Evolutionary conservation across 306 rosid species (phyloP).

Genomic region (Quercus berberidifolia): DNA sequence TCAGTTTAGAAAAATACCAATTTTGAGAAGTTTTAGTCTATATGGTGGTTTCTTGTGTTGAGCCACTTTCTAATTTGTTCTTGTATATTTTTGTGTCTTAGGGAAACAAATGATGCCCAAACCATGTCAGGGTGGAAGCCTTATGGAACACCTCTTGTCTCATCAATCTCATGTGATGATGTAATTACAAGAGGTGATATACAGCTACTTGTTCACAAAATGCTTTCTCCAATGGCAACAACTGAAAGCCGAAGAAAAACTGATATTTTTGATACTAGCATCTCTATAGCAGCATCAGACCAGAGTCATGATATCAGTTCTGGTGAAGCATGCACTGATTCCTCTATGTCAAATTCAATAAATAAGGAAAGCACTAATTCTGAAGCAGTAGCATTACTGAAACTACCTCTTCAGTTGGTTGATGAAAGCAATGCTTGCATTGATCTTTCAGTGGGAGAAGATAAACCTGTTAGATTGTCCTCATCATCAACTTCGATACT

Average conservation of each 20-base stretch:
- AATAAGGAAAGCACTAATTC: conserved; percentile 45
- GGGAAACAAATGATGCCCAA: conserved; percentile 55
- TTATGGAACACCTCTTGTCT: conserved; percentile 76
- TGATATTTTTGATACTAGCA: conserved; percentile 45
- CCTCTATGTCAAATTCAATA: conserved; percentile 34
- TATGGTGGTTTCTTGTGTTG: not conserved
- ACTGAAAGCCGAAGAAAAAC: conserved; percentile 42
- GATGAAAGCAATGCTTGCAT: conserved; percentile 67
- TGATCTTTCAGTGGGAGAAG: conserved; percentile 79
- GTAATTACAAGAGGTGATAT: conserved; percentile 61
- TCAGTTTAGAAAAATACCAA: not conserved
- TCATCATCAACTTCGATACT: conserved; percentile 47
- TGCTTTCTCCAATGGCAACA: conserved; percentile 73
- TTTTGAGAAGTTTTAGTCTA: not conserved
- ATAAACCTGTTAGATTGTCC: conserved; percentile 56
- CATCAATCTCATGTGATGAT: conserved; percentile 64
- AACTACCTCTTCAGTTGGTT: conserved; percentile 73
- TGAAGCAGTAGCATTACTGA: conserved; percentile 31
- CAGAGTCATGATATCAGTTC: conserved; percentile 23
- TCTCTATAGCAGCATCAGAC: conserved; percentile 34
- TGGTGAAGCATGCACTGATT: conserved; percentile 36
- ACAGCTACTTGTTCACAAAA: conserved; percentile 52
- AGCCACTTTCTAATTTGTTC: conserved; percentile 9
- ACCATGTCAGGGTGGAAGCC: conserved; percentile 79
- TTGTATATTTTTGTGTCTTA: conserved; percentile 20